A percentile compares a stretch with the other conserved stretches of the same genome.
These are phyloP conservation scores for Cyanodermella asteris DNA, from an alignment of 2,329 filamentous ascomycete species.

Conservation along the genomic window DNA sequence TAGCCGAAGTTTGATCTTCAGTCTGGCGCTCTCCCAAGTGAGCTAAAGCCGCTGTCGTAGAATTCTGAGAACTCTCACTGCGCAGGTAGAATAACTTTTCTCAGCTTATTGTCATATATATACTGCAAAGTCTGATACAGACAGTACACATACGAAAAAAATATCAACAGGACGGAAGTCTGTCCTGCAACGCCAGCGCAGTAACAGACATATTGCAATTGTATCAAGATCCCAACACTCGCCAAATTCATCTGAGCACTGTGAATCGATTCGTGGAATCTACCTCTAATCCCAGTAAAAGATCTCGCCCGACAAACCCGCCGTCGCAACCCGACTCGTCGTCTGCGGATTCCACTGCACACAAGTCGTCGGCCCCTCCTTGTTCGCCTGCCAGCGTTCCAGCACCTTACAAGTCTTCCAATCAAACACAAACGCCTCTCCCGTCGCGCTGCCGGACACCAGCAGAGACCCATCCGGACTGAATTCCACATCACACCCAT, in stretches of 20 bases:
- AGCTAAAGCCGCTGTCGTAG: no score
- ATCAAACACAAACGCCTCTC: constrained; percentile 92
- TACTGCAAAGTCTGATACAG: no score
- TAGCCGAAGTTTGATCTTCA: no score
- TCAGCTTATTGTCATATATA: no score
- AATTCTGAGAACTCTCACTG: no score
- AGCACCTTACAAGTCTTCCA: constrained; percentile 99
- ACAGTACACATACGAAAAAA: no score
- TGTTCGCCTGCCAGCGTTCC: constrained; percentile 75
- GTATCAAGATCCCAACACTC: neutral
- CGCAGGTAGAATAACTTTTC: no score
- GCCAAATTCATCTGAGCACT: neutral
- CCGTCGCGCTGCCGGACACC: constrained; percentile 64
- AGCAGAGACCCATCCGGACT: constrained; percentile 85
- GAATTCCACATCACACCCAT: constrained; percentile 73
- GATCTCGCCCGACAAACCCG: constrained; percentile 70
- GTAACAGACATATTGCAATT: no score
- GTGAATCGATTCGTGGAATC: neutral
- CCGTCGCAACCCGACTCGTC: constrained; percentile 79
- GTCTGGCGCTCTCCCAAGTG: no score
- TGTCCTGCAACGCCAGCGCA: no score
- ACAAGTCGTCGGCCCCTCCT: constrained; percentile 64
- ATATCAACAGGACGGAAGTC: no score
- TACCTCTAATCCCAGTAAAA: constrained; percentile 67
- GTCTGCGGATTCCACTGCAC: constrained; percentile 96